Percentiles rank a stretch among this genome's conserved stretches.
Evolutionary conservation across 192 early-diverging fungal species (phyloP).

Genomic region (Linnemannia exigua): DNA sequence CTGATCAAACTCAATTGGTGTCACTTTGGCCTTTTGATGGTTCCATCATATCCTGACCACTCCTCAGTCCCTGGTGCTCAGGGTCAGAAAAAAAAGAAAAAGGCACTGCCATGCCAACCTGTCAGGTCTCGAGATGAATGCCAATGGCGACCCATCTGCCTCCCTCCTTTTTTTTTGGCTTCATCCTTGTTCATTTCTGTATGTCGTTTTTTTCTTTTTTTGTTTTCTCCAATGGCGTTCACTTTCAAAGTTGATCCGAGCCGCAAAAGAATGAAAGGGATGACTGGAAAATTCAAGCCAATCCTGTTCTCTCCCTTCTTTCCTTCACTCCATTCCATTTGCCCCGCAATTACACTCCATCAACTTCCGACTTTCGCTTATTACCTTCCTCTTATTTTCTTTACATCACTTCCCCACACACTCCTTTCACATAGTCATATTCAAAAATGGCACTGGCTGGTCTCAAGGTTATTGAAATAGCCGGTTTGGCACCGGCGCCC

Average conservation of each 20-base stretch:
- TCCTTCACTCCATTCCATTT: background rate
- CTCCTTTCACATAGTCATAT: constrained; percentile 36
- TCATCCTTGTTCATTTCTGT: background rate
- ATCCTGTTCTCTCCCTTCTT: background rate
- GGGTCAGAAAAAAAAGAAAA: no score
- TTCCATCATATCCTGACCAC: no score
- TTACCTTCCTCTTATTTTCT: background rate
- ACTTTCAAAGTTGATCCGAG: background rate
- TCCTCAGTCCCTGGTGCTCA: no score
- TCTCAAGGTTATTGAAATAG: constrained; percentile 75
- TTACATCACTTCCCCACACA: background rate
- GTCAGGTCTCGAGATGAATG: no score
- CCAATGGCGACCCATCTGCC: background rate
- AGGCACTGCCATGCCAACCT: no score
- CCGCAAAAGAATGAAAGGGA: background rate
- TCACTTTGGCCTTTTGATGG: no score
- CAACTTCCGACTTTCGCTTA: background rate
- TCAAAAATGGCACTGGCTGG: constrained; percentile 53
- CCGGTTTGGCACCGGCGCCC: constrained; percentile 76
- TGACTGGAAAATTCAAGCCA: background rate
- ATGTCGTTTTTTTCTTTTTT: background rate
- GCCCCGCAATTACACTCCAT: background rate
- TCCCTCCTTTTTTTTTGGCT: background rate
- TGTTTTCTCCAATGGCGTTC: background rate
- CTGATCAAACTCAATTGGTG: no score